phyloP scores from a whole-genome alignment of 1,284 basidiomycete species.

The Boletellus deceptivus region DNA sequence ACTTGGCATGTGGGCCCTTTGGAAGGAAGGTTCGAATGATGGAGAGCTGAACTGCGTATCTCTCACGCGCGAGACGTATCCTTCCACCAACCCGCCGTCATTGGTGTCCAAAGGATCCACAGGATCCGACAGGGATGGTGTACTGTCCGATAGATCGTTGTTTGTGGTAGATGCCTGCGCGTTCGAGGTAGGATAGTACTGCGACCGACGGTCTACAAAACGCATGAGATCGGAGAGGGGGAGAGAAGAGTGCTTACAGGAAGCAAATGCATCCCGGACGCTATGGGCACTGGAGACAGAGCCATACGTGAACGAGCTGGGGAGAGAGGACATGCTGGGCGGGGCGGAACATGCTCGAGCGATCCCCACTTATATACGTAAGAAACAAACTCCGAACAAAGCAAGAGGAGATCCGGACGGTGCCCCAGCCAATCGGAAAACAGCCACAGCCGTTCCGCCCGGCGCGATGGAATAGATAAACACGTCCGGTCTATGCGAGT shows the following conservation, averaged over 20 bases:
- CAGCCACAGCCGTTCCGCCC: not conserved
- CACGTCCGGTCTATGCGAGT: not conserved
- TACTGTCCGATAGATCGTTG: constrained; percentile 39
- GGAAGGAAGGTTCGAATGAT: constrained; percentile 27
- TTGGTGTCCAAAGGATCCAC: constrained; percentile 26
- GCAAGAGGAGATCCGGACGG: not conserved
- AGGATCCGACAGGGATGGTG: constrained; percentile 11
- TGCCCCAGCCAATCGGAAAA: constrained; percentile 11
- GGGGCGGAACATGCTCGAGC: not conserved
- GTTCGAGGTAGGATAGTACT: constrained; percentile 60
- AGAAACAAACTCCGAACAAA: constrained; percentile 22
- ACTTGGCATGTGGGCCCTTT: constrained; percentile 44
- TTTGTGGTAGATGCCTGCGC: constrained; percentile 47
- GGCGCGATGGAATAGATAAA: not conserved
- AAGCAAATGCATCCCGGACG: constrained; percentile 50
- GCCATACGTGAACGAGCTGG: constrained; percentile 47
- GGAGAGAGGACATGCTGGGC: constrained; percentile 39
- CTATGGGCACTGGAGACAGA: constrained; percentile 52
- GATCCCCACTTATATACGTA: not conserved
- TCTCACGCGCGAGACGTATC: not conserved
- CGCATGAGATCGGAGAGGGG: constrained; percentile 2
- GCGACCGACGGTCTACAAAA: constrained; percentile 57
- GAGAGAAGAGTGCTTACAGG: constrained; percentile 43
- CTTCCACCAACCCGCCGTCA: constrained; percentile 1
- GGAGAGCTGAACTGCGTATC: not conserved